These are phyloP conservation scores for Rhynchospora tenuis DNA, from an alignment of 176 grass and related monocot species.

Conservation along the genomic window DNA sequence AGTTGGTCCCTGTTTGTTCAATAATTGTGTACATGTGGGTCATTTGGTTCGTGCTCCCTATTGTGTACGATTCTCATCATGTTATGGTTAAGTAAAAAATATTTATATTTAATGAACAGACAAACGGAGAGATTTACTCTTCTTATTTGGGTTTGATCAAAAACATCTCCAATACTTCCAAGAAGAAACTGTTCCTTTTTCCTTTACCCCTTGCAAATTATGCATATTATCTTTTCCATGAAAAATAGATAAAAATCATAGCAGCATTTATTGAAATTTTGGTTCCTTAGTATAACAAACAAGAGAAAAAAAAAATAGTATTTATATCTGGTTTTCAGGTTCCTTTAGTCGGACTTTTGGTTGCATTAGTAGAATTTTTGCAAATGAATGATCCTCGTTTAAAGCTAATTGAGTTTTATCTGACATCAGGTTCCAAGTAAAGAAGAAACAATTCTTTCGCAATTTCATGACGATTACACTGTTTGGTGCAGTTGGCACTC, in stretches of 20 bases:
- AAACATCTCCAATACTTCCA: neutral
- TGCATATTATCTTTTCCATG: neutral
- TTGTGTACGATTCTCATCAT: conserved; percentile 14
- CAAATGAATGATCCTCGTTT: neutral
- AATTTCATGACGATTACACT: conserved; percentile 96
- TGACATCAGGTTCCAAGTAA: conserved; percentile 89
- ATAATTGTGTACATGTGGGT: conserved; percentile 23
- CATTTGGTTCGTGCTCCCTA: neutral
- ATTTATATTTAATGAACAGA: neutral
- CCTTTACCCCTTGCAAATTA: neutral
- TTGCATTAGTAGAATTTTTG: neutral
- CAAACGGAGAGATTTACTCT: neutral
- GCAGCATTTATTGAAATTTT: neutral
- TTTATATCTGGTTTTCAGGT: neutral
- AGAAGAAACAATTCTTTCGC: conserved; percentile 98
- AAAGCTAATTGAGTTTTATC: conserved; percentile 16
- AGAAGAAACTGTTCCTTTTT: neutral
- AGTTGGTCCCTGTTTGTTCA: neutral
- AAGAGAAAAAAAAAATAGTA: neutral
- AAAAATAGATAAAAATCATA: neutral
- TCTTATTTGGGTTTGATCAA: conserved; percentile 1
- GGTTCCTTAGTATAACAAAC: neutral
- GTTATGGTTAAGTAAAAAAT: neutral
- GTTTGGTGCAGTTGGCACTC: conserved; percentile 85
- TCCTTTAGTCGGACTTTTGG: neutral